Conservation (phyloP, 169 alveolate genomes). For the Plasmodium knowlesi region DNA sequence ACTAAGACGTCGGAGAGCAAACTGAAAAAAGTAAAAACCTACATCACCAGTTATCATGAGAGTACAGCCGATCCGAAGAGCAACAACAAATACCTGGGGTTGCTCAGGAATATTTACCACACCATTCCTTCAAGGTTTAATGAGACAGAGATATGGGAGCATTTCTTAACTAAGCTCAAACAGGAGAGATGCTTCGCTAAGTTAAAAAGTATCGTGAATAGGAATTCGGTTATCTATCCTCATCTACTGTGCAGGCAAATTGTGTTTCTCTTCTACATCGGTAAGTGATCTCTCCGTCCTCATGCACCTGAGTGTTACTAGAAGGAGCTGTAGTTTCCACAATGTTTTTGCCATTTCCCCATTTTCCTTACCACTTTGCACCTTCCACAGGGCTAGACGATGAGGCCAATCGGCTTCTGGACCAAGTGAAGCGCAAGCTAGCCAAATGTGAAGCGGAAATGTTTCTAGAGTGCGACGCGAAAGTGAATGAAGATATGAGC, state of each 20-base stretch:
- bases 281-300: too few relatives aligned
- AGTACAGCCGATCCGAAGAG: not conserved
- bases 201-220: slow-evolving; percentile 13
- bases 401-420: slow-evolving; percentile 9
- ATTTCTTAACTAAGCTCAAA: slow-evolving; percentile 37
- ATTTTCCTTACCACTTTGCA: not conserved
- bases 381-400: slow-evolving; percentile 28
- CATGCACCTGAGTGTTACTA: not conserved
- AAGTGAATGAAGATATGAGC: slow-evolving; percentile 40
- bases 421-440: slow-evolving; percentile 13
- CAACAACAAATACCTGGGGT: slow-evolving; percentile 22
- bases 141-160: slow-evolving; percentile 44
- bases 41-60: slow-evolving; percentile 48
- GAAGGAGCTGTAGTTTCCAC: not conserved
- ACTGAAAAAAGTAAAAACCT: slow-evolving; percentile 34
- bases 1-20: slow-evolving; percentile 20
- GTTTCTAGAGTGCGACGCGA: slow-evolving; percentile 16
- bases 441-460: slow-evolving; percentile 16
- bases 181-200: slow-evolving; percentile 17
- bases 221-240: not conserved
- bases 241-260: slow-evolving; percentile 51
- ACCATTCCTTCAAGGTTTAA: slow-evolving; percentile 65
- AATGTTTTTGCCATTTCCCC: not conserved
- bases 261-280: slow-evolving; percentile 54
- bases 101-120: slow-evolving; percentile 55